Conservation (phyloP, 495 filamentous ascomycete species). For the Tetracladium marchalianum region DNA sequence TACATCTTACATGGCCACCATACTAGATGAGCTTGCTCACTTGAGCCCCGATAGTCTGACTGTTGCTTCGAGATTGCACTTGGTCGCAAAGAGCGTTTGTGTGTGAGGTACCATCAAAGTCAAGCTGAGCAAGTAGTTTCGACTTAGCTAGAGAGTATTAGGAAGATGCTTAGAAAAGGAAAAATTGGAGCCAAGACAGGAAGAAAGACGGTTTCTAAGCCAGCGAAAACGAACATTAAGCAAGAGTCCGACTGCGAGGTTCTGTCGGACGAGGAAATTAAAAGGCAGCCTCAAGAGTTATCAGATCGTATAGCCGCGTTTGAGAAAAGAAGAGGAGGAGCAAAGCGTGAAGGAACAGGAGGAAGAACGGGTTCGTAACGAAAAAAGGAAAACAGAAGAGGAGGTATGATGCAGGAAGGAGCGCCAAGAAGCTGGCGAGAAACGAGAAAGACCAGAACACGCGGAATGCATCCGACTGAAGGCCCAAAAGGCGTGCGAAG, state of each 20-base stretch:
- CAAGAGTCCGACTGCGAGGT: neutral
- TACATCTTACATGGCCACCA: neutral
- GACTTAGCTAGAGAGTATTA: slow-evolving; percentile 8
- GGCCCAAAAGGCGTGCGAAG: slow-evolving; percentile 5
- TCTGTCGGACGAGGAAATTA: neutral
- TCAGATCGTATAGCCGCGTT: slow-evolving; percentile 1
- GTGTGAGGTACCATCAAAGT: slow-evolving; percentile 10
- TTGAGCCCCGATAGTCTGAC: slow-evolving; percentile 2
- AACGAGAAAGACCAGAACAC: neutral
- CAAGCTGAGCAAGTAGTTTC: slow-evolving; percentile 7
- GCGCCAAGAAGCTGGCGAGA: slow-evolving; percentile 1
- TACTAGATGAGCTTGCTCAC: slow-evolving; percentile 9
- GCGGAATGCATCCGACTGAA: neutral
- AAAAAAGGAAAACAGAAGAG: no score
- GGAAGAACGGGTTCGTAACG: no score
- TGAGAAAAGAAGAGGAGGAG: slow-evolving; percentile 2
- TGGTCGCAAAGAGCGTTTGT: slow-evolving; percentile 8
- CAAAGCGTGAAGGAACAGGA: no score
- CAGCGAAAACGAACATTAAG: neutral
- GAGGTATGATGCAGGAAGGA: neutral
- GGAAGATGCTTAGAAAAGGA: neutral
- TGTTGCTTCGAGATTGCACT: slow-evolving; percentile 1
- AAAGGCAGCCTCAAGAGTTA: neutral
- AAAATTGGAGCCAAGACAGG: neutral
- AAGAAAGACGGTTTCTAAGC: slow-evolving; percentile 1